phyloP scores from a whole-genome alignment of 306 rosid genomes.

The Vicia faba region DNA sequence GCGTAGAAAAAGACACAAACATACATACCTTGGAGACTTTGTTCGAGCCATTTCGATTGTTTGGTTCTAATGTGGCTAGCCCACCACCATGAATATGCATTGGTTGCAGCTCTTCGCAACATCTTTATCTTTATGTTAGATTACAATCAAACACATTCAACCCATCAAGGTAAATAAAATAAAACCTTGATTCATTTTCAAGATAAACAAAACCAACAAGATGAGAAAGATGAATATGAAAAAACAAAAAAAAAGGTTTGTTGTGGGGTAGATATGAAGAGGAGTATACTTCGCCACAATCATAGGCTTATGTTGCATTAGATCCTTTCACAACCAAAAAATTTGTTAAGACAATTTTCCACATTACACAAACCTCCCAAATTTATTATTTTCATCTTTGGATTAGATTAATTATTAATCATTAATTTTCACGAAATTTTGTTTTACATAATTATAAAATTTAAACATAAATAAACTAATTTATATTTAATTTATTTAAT shows the following conservation, averaged over 20 bases:
- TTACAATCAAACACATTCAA: slow-evolving; percentile 34
- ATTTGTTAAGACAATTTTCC: neutral
- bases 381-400: neutral
- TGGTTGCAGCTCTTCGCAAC: slow-evolving; percentile 95
- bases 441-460: neutral
- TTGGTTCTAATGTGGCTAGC: slow-evolving; percentile 95
- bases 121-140: slow-evolving; percentile 42
- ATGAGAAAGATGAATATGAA: neutral
- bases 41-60: slow-evolving; percentile 98
- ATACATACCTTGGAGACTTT: slow-evolving; percentile 78
- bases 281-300: slow-evolving; percentile 58
- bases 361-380: neutral
- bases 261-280: slow-evolving; percentile 48
- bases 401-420: neutral
- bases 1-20: slow-evolving; percentile 24
- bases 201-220: slow-evolving; percentile 27
- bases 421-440: neutral
- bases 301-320: slow-evolving; percentile 48
- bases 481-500: too few relatives aligned
- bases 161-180: slow-evolving; percentile 39
- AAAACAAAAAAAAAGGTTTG: slow-evolving; percentile 33
- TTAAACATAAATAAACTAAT: neutral
- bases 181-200: slow-evolving; percentile 32
- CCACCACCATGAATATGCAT: slow-evolving; percentile 99
- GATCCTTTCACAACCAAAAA: slow-evolving; percentile 33